Conservation (phyloP, 2,329 filamentous ascomycete genomes). For the Ophiognomonia clavigignenti-juglandacearum region DNA sequence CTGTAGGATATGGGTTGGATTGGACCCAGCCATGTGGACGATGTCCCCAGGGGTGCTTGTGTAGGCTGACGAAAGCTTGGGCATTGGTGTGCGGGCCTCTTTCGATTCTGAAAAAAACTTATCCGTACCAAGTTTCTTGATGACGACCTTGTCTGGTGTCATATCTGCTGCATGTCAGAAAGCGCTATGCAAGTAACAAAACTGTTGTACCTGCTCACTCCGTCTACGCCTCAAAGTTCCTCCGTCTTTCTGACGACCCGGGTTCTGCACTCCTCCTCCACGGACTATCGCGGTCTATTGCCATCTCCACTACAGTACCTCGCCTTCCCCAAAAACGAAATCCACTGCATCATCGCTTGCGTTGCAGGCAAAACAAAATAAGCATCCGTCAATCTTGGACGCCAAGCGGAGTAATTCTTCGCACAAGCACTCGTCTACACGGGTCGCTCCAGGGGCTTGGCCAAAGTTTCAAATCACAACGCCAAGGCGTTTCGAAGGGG, state of each 20-base stretch:
- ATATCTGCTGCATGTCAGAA: too few relatives aligned
- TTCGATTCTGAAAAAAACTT: too few relatives aligned
- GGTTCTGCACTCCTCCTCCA: neutral
- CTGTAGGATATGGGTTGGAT: too few relatives aligned
- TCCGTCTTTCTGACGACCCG: constrained; percentile 3
- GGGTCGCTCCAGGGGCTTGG: neutral
- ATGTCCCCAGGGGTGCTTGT: too few relatives aligned
- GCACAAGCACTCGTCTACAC: constrained; percentile 3
- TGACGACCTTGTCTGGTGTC: too few relatives aligned
- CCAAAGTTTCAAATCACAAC: constrained; percentile 17
- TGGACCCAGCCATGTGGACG: too few relatives aligned
- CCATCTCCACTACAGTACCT: neutral
- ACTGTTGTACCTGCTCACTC: neutral
- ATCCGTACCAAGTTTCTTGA: neutral
- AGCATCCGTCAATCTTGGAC: neutral
- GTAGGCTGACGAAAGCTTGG: constrained; percentile 13
- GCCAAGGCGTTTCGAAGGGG: constrained; percentile 17
- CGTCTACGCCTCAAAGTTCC: neutral
- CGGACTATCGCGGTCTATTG: neutral
- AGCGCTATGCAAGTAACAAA: constrained; percentile 7
- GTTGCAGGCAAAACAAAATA: constrained; percentile 8
- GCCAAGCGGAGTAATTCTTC: constrained; percentile 5
- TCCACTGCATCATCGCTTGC: constrained; percentile 1
- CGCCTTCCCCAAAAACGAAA: neutral
- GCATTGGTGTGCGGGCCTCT: too few relatives aligned